These are phyloP conservation scores for Neospora caninum DNA, from an alignment of 169 alveolate genomes.

Conservation along the genomic window DNA sequence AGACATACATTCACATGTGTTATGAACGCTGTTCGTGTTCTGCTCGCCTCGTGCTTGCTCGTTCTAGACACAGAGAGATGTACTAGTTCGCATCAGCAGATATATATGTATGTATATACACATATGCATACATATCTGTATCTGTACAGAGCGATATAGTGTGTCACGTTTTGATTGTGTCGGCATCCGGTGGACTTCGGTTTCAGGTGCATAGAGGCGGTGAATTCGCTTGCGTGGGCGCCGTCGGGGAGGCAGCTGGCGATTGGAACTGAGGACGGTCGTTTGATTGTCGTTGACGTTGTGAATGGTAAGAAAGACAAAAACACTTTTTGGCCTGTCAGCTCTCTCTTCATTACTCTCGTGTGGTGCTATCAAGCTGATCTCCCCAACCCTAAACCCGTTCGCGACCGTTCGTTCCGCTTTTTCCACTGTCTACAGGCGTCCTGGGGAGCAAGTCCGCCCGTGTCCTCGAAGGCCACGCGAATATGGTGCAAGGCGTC, in stretches of 20 bases:
- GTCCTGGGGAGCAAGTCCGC: slow-evolving; percentile 31
- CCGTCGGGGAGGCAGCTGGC: slow-evolving; percentile 54
- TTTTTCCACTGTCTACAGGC: background rate
- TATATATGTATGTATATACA: background rate
- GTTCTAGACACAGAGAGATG: too few relatives aligned
- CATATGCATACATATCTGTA: background rate
- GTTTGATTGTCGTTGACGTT: slow-evolving; percentile 15
- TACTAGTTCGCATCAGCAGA: background rate
- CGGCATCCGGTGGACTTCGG: too few relatives aligned
- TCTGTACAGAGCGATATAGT: background rate
- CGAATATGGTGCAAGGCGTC: slow-evolving; percentile 85
- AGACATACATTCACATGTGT: background rate
- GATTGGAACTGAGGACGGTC: slow-evolving; percentile 51
- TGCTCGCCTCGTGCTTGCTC: too few relatives aligned
- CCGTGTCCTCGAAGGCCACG: slow-evolving; percentile 81
- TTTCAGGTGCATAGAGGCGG: slow-evolving; percentile 18
- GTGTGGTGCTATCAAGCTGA: too few relatives aligned
- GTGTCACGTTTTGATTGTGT: background rate
- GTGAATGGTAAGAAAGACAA: background rate
- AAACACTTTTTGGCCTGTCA: background rate
- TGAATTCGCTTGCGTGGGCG: slow-evolving; percentile 42
- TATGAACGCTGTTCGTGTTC: background rate
- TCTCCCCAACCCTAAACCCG: background rate
- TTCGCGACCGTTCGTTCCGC: background rate
- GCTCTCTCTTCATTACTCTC: background rate